A percentile compares a stretch with the other conserved stretches of the same genome.
phyloP scores from a whole-genome alignment of 2,329 filamentous ascomycete species.

The Diaporthe velutina region DNA sequence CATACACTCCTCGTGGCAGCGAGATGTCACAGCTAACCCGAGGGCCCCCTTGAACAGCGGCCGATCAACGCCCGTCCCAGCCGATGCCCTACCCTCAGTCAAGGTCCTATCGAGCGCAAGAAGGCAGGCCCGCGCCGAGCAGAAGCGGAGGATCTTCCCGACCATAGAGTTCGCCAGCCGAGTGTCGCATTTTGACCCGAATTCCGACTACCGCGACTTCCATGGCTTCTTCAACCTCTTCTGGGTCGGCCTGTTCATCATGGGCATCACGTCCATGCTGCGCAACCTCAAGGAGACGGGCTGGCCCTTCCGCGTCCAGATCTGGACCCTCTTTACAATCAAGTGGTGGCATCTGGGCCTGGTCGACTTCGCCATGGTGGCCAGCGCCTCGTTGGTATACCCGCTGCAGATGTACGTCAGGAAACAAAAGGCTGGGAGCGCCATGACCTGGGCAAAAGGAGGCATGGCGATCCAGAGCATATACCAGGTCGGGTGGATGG shows the following conservation, averaged over 20 bases:
- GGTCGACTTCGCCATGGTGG: constrained; percentile 88
- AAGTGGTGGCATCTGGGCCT: constrained; percentile 90
- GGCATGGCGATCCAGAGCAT: constrained; percentile 88
- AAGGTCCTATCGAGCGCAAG: constrained; percentile 88
- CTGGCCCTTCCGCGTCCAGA: constrained; percentile 84
- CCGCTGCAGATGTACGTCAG: constrained; percentile 80
- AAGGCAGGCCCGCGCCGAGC: constrained; percentile 84
- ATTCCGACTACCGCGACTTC: constrained; percentile 93
- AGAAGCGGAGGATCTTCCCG: constrained; percentile 88
- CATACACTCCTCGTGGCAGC: not conserved
- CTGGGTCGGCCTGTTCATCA: constrained; percentile 96
- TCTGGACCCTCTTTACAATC: constrained; percentile 89
- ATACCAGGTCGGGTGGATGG: constrained; percentile 84
- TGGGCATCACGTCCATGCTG: constrained; percentile 95
- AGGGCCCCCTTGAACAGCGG: constrained; percentile 66
- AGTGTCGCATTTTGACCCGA: constrained; percentile 94
- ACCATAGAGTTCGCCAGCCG: constrained; percentile 91
- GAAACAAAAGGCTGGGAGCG: constrained; percentile 59
- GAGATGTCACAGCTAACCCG: constrained; percentile 33
- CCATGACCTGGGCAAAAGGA: constrained; percentile 78
- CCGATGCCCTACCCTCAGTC: constrained; percentile 92
- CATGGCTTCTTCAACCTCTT: constrained; percentile 98
- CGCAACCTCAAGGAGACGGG: constrained; percentile 96
- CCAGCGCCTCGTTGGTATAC: constrained; percentile 77
- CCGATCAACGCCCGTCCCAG: constrained; percentile 83